A percentile compares a stretch with the other conserved stretches of the same genome.
These are phyloP conservation scores for Xylariaceae sp. DNA, from an alignment of 2,329 filamentous ascomycete genomes.

Conservation along the genomic window DNA sequence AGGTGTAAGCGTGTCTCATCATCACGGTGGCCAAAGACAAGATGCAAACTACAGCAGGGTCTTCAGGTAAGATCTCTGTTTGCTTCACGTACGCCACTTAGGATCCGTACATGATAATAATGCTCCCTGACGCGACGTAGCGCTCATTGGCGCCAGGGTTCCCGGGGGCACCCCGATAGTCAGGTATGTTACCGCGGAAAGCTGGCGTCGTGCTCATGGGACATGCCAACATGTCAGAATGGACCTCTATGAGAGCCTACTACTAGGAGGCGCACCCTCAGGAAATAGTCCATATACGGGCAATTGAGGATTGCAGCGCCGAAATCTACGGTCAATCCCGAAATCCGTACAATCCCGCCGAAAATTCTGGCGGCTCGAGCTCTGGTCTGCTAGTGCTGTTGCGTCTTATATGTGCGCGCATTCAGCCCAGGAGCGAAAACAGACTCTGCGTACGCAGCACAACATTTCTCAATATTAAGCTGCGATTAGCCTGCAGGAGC, in stretches of 20 bases:
- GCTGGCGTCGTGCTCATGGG: conserved; percentile 57
- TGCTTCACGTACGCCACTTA: neutral
- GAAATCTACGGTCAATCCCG: conserved; percentile 65
- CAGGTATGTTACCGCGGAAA: conserved; percentile 54
- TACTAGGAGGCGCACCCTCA: conserved; percentile 42
- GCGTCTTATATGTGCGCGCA: conserved; percentile 56
- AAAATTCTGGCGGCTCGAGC: conserved; percentile 65
- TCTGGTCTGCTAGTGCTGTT: conserved; percentile 62
- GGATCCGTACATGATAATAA: neutral
- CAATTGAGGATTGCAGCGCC: conserved; percentile 34
- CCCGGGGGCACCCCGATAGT: conserved; percentile 67
- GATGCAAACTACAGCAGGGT: conserved; percentile 71
- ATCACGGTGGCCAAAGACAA: conserved; percentile 55
- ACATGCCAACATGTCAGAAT: conserved; percentile 67
- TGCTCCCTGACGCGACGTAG: conserved; percentile 42
- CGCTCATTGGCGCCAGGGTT: conserved; percentile 60
- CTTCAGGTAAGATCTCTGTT: conserved; percentile 6
- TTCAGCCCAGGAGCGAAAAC: conserved; percentile 72
- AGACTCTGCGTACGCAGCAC: conserved; percentile 48
- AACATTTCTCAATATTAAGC: neutral
- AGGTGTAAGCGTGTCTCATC: conserved; percentile 39
- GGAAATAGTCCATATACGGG: neutral
- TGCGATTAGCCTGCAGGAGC: neutral
- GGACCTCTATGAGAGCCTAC: conserved; percentile 67
- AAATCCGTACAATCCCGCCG: conserved; percentile 64